Conservation (phyloP, 257 asterid genomes). For the Nicotiana knightiana region DNA sequence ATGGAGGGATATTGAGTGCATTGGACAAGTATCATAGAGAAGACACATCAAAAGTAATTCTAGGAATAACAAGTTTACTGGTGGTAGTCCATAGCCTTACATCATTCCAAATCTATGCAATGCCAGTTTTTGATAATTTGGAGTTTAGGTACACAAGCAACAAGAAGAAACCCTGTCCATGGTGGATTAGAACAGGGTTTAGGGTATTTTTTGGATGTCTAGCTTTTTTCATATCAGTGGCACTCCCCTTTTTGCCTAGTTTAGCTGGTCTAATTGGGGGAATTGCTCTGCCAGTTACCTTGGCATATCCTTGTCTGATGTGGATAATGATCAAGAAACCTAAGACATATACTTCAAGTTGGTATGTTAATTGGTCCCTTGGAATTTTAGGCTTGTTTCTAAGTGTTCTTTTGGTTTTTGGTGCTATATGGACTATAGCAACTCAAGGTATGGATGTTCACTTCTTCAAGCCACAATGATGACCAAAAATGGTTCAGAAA, state of each 20-base stretch:
- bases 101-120: conserved; percentile 86
- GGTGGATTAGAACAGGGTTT: conserved; percentile 63
- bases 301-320: conserved; percentile 89
- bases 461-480: conserved; percentile 66
- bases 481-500: not conserved
- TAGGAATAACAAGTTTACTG: conserved; percentile 55
- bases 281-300: conserved; percentile 66
- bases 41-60: conserved; percentile 39
- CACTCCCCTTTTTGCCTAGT: conserved; percentile 67
- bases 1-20: conserved; percentile 72
- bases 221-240: conserved; percentile 69
- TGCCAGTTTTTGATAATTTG: conserved; percentile 88
- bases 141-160: conserved; percentile 78
- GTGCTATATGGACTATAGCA: conserved; percentile 70
- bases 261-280: conserved; percentile 84
- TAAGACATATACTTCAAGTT: conserved; percentile 32
- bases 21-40: conserved; percentile 55
- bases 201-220: conserved; percentile 70
- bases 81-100: conserved; percentile 70
- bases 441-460: conserved; percentile 59
- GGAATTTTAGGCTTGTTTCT: conserved; percentile 61
- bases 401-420: conserved; percentile 53
- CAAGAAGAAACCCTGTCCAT: conserved; percentile 61
- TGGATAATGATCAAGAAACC: conserved; percentile 70
- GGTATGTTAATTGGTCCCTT: conserved; percentile 72